Conservation (phyloP, 352 stramenopile genomes). For the Aphanomyces stellatus region DNA sequence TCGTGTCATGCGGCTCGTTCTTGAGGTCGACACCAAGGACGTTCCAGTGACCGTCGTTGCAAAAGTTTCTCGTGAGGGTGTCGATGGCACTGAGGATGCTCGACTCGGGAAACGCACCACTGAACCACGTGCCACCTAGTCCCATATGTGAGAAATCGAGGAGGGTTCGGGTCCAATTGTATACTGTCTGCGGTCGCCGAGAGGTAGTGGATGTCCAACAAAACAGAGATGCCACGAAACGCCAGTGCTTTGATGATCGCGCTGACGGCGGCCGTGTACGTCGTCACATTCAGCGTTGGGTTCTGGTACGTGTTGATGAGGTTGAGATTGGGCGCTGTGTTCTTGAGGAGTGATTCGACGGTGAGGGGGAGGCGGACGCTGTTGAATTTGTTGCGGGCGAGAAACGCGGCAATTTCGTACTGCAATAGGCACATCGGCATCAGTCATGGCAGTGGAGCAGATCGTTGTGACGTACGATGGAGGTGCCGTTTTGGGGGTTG, state of each 20-base stretch:
- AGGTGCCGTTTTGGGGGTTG: slow-evolving; percentile 52
- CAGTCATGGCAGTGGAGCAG: neutral
- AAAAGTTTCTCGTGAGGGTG: slow-evolving; percentile 42
- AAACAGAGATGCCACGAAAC: slow-evolving; percentile 47
- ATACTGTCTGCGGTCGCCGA: slow-evolving; percentile 28
- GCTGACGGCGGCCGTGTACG: slow-evolving; percentile 51
- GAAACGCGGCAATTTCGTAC: slow-evolving; percentile 50
- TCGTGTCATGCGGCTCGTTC: slow-evolving; percentile 52
- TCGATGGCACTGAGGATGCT: slow-evolving; percentile 44
- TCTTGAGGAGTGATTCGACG: slow-evolving; percentile 37
- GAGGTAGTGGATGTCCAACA: slow-evolving; percentile 60
- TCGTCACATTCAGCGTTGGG: slow-evolving; percentile 47
- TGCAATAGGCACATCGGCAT: neutral
- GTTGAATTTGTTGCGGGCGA: slow-evolving; percentile 63
- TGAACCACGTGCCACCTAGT: slow-evolving; percentile 43
- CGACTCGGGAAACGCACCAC: slow-evolving; percentile 28
- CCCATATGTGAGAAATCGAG: no score
- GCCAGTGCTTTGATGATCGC: slow-evolving; percentile 38
- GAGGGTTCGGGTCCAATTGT: no score
- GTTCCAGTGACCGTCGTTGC: slow-evolving; percentile 51
- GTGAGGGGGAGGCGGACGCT: slow-evolving; percentile 44
- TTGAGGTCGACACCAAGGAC: slow-evolving; percentile 53
- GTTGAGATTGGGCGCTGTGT: slow-evolving; percentile 30
- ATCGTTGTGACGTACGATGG: slow-evolving; percentile 28
- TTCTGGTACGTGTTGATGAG: slow-evolving; percentile 56